Evolutionary conservation across 2,329 filamentous ascomycete species (phyloP), one percentile per base, ranked within the genome.

Genomic region (Rutstroemia sp.): DNA sequence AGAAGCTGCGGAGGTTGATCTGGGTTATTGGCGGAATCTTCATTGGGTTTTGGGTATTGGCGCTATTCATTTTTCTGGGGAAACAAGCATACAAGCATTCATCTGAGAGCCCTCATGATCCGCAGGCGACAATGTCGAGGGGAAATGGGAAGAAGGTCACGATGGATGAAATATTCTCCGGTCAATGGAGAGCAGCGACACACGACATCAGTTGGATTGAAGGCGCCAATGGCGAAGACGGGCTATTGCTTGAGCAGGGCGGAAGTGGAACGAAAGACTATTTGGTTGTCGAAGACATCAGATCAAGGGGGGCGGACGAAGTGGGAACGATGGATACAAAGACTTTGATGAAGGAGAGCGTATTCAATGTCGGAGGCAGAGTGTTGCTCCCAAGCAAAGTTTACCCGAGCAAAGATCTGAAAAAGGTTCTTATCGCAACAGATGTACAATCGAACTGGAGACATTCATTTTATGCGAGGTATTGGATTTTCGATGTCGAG

Each of bases 401-500:
- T 3, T 86, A 82, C 77, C 90, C 94, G 2, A 96, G 90, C 68
- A 82, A 85, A 27, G 83, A 97, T 70, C 78, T 96, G 70, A 90
- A 85, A 66, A 92, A 89, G 70, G 90, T 99, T 3, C 79, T 99
- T 52, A 75, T 96, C n/a, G 79, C 85, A 50, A 90, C 90, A 8
- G 77, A 90, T 52, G 70, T 76, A 21, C 73, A 88, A 70, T 83
- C 82, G 65, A 91, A 94, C 65, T 99, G 91, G 87, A 85, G 94
- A 62, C 88, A 97, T 71, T 97, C 92, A 0, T 92, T 82, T 67
- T 91, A 85, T 9, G 92, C 87, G 0, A 77, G 80, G 25, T 99
- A 96, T 74, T 99, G 88, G 83, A 85, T 99, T 58, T 88, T 96
- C 62, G 88, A 99, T 68, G 94, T 99, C 25, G 83, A 81, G 34